Conservation (phyloP, 768 basidiomycete species). For the Phaeolepiota aurea region DNA sequence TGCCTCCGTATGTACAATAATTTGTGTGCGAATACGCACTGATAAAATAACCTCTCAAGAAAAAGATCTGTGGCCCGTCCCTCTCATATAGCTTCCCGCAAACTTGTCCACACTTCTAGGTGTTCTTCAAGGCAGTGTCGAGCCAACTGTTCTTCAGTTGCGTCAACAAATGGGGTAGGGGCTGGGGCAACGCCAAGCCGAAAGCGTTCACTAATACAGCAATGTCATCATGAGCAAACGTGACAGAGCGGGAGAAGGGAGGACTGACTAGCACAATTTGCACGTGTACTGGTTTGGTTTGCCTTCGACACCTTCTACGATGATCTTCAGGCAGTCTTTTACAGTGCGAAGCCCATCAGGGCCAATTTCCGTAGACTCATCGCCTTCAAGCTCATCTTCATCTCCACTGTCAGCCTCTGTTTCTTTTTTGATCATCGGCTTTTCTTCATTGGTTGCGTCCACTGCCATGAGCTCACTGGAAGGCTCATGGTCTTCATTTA, state of each 20-base stretch:
- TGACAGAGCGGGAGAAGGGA: background rate
- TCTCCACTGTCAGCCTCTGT: conserved; percentile 7
- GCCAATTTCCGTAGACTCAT: conserved; percentile 26
- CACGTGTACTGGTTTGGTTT: conserved; percentile 27
- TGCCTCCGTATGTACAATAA: too few relatives aligned
- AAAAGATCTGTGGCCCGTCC: background rate
- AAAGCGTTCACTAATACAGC: conserved; percentile 15
- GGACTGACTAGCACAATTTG: conserved; percentile 43
- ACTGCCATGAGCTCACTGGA: too few relatives aligned
- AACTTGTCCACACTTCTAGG: conserved; percentile 36
- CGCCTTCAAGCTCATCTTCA: conserved; percentile 24
- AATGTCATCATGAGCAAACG: background rate
- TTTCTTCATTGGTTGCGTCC: background rate
- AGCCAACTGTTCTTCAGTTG: conserved; percentile 33
- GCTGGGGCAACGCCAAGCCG: conserved; percentile 19
- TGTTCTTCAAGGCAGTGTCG: conserved; percentile 43
- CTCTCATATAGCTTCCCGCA: conserved; percentile 16
- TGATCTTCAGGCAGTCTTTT: conserved; percentile 31
- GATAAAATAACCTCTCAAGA: background rate
- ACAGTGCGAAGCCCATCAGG: conserved; percentile 32
- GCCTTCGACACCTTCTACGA: conserved; percentile 27
- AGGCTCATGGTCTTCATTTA: conserved; percentile 3
- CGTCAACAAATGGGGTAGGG: conserved; percentile 26
- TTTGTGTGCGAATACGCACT: background rate
- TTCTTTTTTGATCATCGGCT: background rate